Evolutionary conservation across 1,284 basidiomycete genomes (phyloP), one percentile per base, ranked within the genome.

Genomic region (Rhizoctonia solani): DNA sequence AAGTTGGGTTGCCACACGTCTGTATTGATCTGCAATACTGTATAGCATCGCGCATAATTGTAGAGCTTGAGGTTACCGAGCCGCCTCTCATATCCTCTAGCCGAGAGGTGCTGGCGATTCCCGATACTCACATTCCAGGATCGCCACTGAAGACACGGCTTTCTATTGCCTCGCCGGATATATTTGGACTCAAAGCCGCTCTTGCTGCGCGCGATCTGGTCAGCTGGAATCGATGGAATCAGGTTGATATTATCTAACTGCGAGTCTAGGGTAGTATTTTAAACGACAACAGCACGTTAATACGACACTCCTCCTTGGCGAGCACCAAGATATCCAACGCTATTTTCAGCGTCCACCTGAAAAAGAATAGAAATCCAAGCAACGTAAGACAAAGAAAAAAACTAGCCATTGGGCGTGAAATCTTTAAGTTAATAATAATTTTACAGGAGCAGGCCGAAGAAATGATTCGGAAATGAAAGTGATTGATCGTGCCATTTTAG

Each of bases 181-280:
- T 65, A 34, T 37, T 42, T 25, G n/a, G 49, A 16, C 34, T 65
- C 13, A 50, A 65, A 32, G 50, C 61, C 34, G 50, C 61, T 14
- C 50, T 65, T 42, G 61, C 50, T 65, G 61, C 61, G 39, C 61
- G 61, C 3, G 29, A 65, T 34, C 32, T 65, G 61, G 61, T 65
- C 8, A 19, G 61, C 29, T 30, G 1, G 8, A 25, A 32, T 53
- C 16, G 9, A 5, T n/a, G 39, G 19, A 1, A 30, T 11, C 1
- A n/a, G n/a, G 11, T 61, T 47, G 11, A 34, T n/a, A 16, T 30
- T 13, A 52, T 2, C 47, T 65, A 4, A 50, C 46, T 29, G 21
- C 19, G 6, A 5, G 34, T 27, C 19, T 44, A 65, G 61, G 50
- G 49, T 4, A 46, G 39, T 19, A 46, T 19, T 39, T 5, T 65